These are phyloP conservation scores for Pueraria montana DNA, from an alignment of 306 rosid genomes.

Conservation along the genomic window DNA sequence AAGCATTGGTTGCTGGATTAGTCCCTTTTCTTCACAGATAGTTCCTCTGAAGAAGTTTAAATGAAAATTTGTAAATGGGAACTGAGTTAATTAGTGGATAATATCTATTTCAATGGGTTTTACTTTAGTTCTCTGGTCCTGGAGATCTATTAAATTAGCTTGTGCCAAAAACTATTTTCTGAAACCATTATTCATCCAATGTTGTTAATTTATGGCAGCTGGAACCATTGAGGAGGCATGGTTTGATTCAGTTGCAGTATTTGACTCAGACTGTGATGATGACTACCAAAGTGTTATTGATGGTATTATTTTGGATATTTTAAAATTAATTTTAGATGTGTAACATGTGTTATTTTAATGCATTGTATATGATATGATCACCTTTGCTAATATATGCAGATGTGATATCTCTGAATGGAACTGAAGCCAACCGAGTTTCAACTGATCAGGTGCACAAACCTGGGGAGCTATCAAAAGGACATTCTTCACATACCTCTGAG, in stretches of 20 bases:
- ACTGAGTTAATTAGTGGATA: not conserved
- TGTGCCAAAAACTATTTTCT: not conserved
- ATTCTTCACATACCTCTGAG: not conserved
- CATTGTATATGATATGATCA: not conserved
- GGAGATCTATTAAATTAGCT: conserved; percentile 7
- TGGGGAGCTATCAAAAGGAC: conserved; percentile 42
- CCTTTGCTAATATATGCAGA: conserved; percentile 55
- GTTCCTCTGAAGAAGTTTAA: conserved; percentile 17
- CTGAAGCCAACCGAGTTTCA: conserved; percentile 55
- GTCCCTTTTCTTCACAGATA: not conserved
- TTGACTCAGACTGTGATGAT: conserved; percentile 87
- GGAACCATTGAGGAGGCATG: conserved; percentile 67
- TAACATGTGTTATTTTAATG: not conserved
- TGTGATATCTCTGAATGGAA: conserved; percentile 51
- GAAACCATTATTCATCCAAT: conserved; percentile 15
- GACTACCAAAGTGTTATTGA: conserved; percentile 73
- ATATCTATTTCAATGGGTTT: not conserved
- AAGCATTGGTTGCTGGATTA: conserved; percentile 11
- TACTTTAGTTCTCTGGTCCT: not conserved
- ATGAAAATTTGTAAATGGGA: not conserved
- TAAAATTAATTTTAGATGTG: not conserved
- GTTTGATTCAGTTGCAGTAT: conserved; percentile 66
- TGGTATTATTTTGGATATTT: conserved; percentile 52
- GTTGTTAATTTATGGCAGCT: conserved; percentile 40
- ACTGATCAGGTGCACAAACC: conserved; percentile 52